Conservation (phyloP, 164 flowering plant genomes). For the Sextonia rubra region DNA sequence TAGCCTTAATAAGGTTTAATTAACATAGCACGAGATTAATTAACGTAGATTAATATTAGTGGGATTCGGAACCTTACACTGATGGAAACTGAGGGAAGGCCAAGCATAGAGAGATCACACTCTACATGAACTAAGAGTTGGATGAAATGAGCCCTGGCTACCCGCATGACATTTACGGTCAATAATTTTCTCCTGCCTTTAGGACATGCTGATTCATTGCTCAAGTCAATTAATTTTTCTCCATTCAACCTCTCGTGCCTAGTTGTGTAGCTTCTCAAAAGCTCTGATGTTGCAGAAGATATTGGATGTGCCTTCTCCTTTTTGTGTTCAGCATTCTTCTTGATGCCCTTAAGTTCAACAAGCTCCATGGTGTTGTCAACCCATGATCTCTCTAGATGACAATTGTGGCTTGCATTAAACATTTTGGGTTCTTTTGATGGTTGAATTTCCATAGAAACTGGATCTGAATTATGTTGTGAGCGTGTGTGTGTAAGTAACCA, state of each 20-base stretch:
- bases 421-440: background rate
- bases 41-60: no score
- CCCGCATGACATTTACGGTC: constrained; percentile 34
- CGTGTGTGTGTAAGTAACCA: no score
- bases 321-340: background rate
- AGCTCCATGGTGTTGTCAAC: background rate
- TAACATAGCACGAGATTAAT: no score
- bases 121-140: constrained; percentile 12
- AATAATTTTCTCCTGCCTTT: constrained; percentile 20
- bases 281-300: background rate
- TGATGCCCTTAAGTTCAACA: background rate
- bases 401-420: background rate
- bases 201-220: background rate
- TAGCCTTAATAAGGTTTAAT: no score
- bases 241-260: background rate
- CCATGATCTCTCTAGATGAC: background rate
- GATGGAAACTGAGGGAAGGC: no score
- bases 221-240: background rate
- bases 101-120: constrained; percentile 14
- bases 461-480: no score
- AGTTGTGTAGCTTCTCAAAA: background rate
- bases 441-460: background rate
- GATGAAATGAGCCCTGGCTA: constrained; percentile 43
- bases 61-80: no score
- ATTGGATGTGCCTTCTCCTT: background rate